Evolutionary conservation across 768 basidiomycete species (phyloP), one percentile per base, ranked within the genome.

Genomic region (Lepiota subincarnata): DNA sequence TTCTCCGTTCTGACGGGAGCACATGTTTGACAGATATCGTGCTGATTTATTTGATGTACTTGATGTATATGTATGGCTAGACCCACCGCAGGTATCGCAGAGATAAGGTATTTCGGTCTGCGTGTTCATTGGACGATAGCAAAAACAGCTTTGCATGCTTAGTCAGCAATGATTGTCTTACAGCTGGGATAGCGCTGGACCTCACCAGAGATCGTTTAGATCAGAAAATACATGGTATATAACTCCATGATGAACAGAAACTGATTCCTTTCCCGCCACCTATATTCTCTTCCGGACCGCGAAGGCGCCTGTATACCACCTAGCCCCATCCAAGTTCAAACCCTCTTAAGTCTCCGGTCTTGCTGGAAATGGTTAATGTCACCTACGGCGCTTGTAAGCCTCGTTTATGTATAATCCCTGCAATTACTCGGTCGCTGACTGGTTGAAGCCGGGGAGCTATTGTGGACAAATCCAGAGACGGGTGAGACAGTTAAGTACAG

Each of bases 311-410:
- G 16, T 28, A 14, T 28, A 28, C 43, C 19, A n/a, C 38, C n/a
- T 20, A 24, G 20, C 39, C 18, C 6, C 47, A 19, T 22, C 3
- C 31, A 31, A 31, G 47, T 53, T 49, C 26, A 40, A 52, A 20
- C 13, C 35, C 26, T 49, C 45, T n/a, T n/a, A n/a, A n/a, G 48
- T 44, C 56, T 38, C 34, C 38, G 6, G 31, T 31, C 31, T 31
- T 55, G n/a, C n/a, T n/a, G n/a, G 57, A 55, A 31, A 73, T 72
- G 71, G 63, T 70, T 55, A 64, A 70, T 48, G 55, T 70, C 50
- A 62, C 64, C 3, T 69, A 64, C 48, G 66, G 68, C 46, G 48
- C 55, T 4, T 68, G 69, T 68, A 43, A 61, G 67, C 58, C 41
- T n/a, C 43, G 12, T 38, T 50, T 18, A 44, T 14, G 31, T 35